Evolutionary conservation across 495 filamentous ascomycete species (phyloP).

Genomic region (Penicillium desertorum): DNA sequence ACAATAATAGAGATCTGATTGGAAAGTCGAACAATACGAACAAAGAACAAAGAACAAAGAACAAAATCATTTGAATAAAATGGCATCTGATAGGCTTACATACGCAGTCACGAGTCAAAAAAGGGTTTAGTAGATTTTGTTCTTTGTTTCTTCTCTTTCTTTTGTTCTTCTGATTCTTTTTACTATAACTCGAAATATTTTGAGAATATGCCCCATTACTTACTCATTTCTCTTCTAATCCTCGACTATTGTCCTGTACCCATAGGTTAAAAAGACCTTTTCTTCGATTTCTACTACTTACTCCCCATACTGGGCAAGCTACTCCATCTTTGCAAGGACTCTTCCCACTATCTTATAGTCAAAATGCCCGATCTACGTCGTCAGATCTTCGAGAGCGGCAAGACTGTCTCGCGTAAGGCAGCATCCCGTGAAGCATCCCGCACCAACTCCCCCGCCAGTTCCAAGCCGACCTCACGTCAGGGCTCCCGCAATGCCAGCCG

Average conservation of each 20-base stretch:
- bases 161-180: background rate
- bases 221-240: conserved; percentile 12
- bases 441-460: conserved; percentile 61
- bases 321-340: background rate
- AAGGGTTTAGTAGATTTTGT: background rate
- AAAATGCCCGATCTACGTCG: conserved; percentile 64
- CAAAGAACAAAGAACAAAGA: no score
- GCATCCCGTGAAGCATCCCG: conserved; percentile 68
- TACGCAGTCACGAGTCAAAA: conserved; percentile 10
- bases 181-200: background rate
- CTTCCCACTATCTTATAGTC: conserved; percentile 13
- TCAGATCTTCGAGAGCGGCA: conserved; percentile 77
- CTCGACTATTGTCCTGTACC: conserved; percentile 29
- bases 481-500: conserved; percentile 56
- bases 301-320: background rate
- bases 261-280: conserved; percentile 27
- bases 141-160: background rate
- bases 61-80: no score
- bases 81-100: conserved; percentile 3
- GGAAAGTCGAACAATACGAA: background rate
- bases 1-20: background rate
- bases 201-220: conserved; percentile 10
- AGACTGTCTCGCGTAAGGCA: conserved; percentile 91
- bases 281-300: conserved; percentile 4
- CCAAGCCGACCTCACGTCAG: conserved; percentile 61